Percentiles rank a stretch among this genome's conserved stretches.
Conservation (phyloP, 83 land plant genomes). For the Thuja plicata region DNA sequence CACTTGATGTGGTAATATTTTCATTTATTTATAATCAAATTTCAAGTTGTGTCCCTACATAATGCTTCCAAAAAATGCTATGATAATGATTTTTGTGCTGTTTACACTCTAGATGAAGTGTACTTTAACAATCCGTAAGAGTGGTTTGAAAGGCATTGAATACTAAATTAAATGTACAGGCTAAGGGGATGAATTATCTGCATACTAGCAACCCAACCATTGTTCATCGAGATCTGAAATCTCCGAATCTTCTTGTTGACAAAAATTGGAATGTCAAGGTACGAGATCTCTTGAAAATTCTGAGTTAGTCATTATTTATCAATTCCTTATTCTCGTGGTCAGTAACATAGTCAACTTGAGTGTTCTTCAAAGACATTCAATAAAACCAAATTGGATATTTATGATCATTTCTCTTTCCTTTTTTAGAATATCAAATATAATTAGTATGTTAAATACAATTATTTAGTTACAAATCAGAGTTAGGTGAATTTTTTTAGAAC, state of each 20-base stretch:
- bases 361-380: background rate
- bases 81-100: background rate
- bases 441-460: background rate
- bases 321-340: background rate
- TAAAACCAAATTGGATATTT: background rate
- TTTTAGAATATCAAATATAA: background rate
- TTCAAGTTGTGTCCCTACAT: background rate
- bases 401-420: background rate
- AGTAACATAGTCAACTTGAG: too few relatives aligned
- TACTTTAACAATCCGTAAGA: background rate
- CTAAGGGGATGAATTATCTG: constrained; percentile 81
- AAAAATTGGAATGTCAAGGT: constrained; percentile 86
- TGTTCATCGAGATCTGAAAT: constrained; percentile 74
- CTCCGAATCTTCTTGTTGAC: constrained; percentile 83
- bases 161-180: constrained; percentile 35
- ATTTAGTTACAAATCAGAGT: background rate
- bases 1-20: constrained; percentile 64
- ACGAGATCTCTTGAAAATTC: background rate
- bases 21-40: background rate
- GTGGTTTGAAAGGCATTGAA: background rate
- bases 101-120: background rate
- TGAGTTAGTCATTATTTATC: background rate
- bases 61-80: background rate
- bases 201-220: constrained; percentile 72
- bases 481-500: background rate